These are phyloP conservation scores for Dryas alaskensis DNA, from an alignment of 306 rosid genomes.

Conservation along the genomic window DNA sequence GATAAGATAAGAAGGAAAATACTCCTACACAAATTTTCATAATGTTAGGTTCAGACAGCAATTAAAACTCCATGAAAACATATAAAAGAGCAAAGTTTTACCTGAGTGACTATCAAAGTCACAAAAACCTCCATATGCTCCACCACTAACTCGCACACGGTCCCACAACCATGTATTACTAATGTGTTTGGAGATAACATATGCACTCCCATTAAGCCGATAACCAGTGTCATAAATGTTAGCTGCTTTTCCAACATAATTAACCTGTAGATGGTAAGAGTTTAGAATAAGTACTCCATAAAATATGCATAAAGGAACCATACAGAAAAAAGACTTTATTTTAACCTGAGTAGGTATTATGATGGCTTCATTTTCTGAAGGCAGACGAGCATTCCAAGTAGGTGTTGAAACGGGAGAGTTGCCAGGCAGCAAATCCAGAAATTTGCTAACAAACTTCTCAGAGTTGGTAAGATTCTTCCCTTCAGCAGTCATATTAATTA, in stretches of 20 bases:
- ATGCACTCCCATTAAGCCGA: conserved; percentile 80
- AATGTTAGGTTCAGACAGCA: conserved; percentile 34
- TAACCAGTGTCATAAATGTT: conserved; percentile 79
- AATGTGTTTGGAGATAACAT: conserved; percentile 86
- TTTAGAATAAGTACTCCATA: conserved; percentile 27
- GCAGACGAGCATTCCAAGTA: conserved; percentile 58
- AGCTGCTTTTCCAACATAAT: conserved; percentile 94
- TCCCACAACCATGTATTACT: conserved; percentile 99
- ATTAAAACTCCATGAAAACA: conserved; percentile 15
- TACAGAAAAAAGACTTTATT: conserved; percentile 21
- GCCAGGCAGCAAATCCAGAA: conserved; percentile 73
- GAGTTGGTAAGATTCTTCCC: conserved; percentile 53
- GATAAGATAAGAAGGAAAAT: conserved; percentile 91
- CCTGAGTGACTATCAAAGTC: conserved; percentile 97
- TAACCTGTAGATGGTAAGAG: conserved; percentile 60
- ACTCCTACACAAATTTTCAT: conserved; percentile 54
- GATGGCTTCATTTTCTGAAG: conserved; percentile 76
- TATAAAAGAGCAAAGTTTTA: conserved; percentile 15
- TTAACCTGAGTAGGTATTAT: conserved; percentile 90
- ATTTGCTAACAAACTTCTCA: conserved; percentile 59
- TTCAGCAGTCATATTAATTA: conserved; percentile 80
- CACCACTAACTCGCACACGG: conserved; percentile 96
- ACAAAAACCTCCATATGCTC: conserved; percentile 98
- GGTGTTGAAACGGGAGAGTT: conserved; percentile 47
- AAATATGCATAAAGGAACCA: conserved; percentile 14